A percentile compares a stretch with the other conserved stretches of the same genome.
Evolutionary conservation across 148 eudicot species (phyloP).

Genomic region (Suaeda aralocaspica): DNA sequence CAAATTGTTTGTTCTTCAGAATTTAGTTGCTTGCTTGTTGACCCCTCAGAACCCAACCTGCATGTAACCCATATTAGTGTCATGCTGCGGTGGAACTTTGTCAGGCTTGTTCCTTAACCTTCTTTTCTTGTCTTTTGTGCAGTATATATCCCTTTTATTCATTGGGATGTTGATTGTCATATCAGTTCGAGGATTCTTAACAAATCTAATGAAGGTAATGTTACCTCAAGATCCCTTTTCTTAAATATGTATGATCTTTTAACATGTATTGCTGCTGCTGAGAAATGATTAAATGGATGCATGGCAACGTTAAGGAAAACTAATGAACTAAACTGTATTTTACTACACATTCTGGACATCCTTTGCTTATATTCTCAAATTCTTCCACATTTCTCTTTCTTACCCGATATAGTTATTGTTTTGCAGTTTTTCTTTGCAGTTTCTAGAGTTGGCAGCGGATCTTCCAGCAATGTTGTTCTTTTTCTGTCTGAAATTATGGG

Average conservation of each 20-base stretch:
- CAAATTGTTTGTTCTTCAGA: background rate
- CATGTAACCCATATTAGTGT: background rate
- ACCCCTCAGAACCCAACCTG: background rate
- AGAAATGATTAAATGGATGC: background rate
- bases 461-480: slow-evolving; percentile 96
- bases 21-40: background rate
- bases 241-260: background rate
- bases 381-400: slow-evolving; percentile 5
- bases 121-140: slow-evolving; percentile 30
- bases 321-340: background rate
- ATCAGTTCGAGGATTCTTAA: slow-evolving; percentile 86
- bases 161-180: slow-evolving; percentile 91
- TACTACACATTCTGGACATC: background rate
- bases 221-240: background rate
- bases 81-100: background rate
- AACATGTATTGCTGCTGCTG: background rate
- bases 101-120: slow-evolving; percentile 4
- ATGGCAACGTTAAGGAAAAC: background rate
- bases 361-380: background rate
- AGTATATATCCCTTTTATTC: slow-evolving; percentile 93
- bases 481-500: slow-evolving; percentile 99
- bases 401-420: slow-evolving; percentile 7
- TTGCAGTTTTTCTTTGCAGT: slow-evolving; percentile 99
- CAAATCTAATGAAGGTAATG: slow-evolving; percentile 92
- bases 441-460: slow-evolving; percentile 98